A percentile compares a stretch with the other conserved stretches of the same genome.
Evolutionary conservation across 2,329 filamentous ascomycete genomes (phyloP).

Genomic region (Calonectria fujianensis): DNA sequence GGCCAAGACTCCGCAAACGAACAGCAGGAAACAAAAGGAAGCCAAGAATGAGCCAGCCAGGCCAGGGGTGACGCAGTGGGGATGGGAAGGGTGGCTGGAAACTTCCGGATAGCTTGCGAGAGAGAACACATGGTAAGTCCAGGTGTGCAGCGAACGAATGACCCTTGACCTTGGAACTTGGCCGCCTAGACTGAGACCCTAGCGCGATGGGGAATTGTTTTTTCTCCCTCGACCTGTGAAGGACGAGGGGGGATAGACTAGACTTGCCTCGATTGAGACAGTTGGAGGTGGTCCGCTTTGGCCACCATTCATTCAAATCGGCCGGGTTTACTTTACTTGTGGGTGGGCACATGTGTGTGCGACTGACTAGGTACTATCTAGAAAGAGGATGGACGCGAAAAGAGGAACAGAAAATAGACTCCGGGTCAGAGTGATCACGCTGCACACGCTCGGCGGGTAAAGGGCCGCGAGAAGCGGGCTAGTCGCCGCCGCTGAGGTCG

Average conservation of each 20-base stretch:
- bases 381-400: constrained; percentile 7
- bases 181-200: constrained; percentile 42
- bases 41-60: background rate
- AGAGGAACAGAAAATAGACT: background rate
- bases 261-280: constrained; percentile 17
- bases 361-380: background rate
- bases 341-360: background rate
- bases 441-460: background rate
- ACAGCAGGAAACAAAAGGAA: background rate
- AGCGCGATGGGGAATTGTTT: constrained; percentile 31
- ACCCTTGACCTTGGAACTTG: constrained; percentile 26
- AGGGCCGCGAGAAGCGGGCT: background rate
- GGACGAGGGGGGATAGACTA: constrained; percentile 30
- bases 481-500: background rate
- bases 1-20: constrained; percentile 3
- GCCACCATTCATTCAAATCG: constrained; percentile 4
- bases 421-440: background rate
- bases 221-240: background rate
- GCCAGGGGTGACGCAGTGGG: background rate
- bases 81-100: background rate
- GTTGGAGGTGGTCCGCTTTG: constrained; percentile 20
- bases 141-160: constrained; percentile 7
- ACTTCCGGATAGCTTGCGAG: constrained; percentile 25
- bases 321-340: background rate
- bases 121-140: constrained; percentile 12